Percentiles rank a stretch among this genome's conserved stretches.
phyloP scores from a whole-genome alignment of 768 basidiomycete species.

The Cystobasidiopsis lactophilus region DNA sequence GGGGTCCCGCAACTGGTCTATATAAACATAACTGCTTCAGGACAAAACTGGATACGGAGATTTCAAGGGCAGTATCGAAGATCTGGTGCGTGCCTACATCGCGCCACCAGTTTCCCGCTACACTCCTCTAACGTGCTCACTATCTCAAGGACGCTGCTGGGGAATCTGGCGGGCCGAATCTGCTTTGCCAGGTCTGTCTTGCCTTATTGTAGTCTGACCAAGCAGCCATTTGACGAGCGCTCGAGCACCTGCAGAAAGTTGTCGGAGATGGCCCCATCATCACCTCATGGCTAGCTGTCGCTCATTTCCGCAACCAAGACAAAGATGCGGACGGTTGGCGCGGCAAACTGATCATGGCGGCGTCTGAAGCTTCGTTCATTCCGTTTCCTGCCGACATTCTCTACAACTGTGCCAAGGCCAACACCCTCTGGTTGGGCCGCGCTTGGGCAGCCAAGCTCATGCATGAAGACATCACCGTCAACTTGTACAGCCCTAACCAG shows the following conservation, averaged over 20 bases:
- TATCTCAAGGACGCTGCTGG: not conserved
- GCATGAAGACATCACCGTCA: slow-evolving; percentile 1
- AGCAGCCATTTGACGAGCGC: too few relatives aligned
- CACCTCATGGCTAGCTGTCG: not conserved
- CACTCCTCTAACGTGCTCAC: too few relatives aligned
- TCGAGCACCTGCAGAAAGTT: too few relatives aligned
- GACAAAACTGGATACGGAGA: too few relatives aligned
- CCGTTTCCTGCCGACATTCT: slow-evolving; percentile 3
- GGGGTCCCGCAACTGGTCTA: too few relatives aligned
- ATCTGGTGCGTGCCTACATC: too few relatives aligned
- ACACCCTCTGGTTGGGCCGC: not conserved
- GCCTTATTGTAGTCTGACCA: too few relatives aligned
- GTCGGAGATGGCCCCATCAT: not conserved
- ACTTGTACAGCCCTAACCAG: too few relatives aligned
- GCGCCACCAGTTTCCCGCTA: too few relatives aligned
- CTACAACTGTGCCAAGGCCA: slow-evolving; percentile 1
- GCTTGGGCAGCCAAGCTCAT: not conserved
- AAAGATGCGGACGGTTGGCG: slow-evolving; percentile 1
- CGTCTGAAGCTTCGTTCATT: not conserved
- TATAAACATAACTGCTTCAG: too few relatives aligned
- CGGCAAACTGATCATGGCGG: slow-evolving; percentile 5
- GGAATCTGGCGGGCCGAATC: not conserved
- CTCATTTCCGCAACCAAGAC: slow-evolving; percentile 3
- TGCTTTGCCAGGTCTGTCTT: not conserved
- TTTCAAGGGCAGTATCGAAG: too few relatives aligned